Evolutionary conservation across 1,284 basidiomycete species (phyloP), one percentile per base, ranked within the genome.

Genomic region (Puccinia coronata): DNA sequence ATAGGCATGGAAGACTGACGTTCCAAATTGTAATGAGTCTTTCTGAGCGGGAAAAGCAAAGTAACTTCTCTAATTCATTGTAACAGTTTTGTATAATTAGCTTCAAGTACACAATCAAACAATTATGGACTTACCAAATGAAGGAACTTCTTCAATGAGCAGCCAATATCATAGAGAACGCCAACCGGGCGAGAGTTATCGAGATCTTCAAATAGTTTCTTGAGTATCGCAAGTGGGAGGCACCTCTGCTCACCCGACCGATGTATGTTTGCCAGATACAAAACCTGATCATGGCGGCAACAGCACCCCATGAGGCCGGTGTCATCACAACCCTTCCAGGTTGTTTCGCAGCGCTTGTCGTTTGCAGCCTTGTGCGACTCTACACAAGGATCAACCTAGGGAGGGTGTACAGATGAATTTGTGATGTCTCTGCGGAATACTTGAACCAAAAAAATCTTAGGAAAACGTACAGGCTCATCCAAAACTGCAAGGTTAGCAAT

Each of bases 1-100:
- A 47, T 73, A 73, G n/a, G 71, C 71, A 47, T 73, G 71, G 49
- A 73, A 73, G 14, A 57, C 49, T 9, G 71, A 73, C 3, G 71
- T 73, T 1, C 71, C 71, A 73, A 73, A 73, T 41, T 39, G 3
- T 4, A 65, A 4, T 18, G 4, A 12, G 23, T 65, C 34, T 65
- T 65, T 36, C 28, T 65, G 23, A 9, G 20, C 18, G 6, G 12
- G 34, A 39, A 65, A 65, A 9, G 39, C 61, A 65, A 65, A 41
- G 23, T 9, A 65, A 20, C 20, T 9, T 5, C 61, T 4, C 61
- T 41, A 39, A 63, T 6, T 39, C 25, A n/a, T n/a, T n/a, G 28
- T 25, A 9, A 65, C 31, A 65, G 34, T 34, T 28, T 28, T 28
- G 6, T 5, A 25, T 28, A 28, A 57, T 4, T 9, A 3, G 4